Conservation (phyloP, 306 rosid species). For the Trifolium subterraneum region DNA sequence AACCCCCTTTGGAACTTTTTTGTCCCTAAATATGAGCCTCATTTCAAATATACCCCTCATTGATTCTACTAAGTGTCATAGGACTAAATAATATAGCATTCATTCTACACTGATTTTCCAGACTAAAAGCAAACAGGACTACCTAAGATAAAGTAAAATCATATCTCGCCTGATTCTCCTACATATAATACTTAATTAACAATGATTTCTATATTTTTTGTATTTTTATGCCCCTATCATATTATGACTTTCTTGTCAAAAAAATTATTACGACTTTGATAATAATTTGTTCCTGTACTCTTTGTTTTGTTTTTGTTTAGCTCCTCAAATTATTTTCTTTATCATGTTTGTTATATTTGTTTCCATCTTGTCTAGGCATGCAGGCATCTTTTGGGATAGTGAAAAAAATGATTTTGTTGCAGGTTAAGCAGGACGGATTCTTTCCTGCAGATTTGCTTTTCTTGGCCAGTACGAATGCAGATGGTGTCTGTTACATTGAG, state of each 20-base stretch:
- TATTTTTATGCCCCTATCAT: neutral
- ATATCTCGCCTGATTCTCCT: neutral
- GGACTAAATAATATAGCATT: neutral
- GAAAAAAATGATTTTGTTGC: slow-evolving; percentile 29
- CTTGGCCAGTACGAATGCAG: slow-evolving; percentile 88
- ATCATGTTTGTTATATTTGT: slow-evolving; percentile 17
- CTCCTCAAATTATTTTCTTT: neutral
- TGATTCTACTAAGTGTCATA: neutral
- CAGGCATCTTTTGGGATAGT: slow-evolving; percentile 1
- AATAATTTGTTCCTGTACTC: slow-evolving; percentile 12
- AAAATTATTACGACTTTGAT: neutral
- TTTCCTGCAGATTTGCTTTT: slow-evolving; percentile 95
- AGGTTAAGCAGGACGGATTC: slow-evolving; percentile 85
- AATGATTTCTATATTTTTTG: neutral
- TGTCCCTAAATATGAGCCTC: too few relatives aligned
- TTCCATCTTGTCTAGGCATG: slow-evolving; percentile 11
- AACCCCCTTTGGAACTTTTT: too few relatives aligned
- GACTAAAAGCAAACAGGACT: neutral
- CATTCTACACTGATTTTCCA: neutral
- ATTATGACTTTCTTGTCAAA: neutral
- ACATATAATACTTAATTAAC: neutral
- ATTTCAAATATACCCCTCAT: neutral
- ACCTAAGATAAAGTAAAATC: neutral
- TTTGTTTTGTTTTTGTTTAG: slow-evolving; percentile 25
- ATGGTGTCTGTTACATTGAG: slow-evolving; percentile 98